Conservation (phyloP, 2,329 filamentous ascomycete genomes). For the Cordyceps militaris region DNA sequence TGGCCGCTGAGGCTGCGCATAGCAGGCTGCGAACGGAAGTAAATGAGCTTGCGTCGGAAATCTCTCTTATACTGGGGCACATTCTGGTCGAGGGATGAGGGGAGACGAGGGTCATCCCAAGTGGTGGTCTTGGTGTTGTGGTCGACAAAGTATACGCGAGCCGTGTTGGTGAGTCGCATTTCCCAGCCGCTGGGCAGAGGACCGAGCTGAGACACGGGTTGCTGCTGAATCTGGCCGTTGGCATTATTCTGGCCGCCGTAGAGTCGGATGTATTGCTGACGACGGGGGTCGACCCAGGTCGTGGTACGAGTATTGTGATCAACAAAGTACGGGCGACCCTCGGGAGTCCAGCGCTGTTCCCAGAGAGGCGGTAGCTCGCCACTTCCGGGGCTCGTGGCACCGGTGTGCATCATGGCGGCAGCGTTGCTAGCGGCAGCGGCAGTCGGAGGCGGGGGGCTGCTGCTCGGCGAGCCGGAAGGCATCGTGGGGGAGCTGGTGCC, state of each 20-base stretch:
- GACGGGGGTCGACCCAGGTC: conserved; percentile 94
- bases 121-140: conserved; percentile 99
- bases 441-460: conserved; percentile 23
- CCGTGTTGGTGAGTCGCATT: conserved; percentile 98
- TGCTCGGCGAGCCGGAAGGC: conserved; percentile 42
- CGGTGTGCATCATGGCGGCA: conserved; percentile 87
- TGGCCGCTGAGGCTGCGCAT: conserved; percentile 93
- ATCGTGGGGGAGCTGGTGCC: conserved; percentile 86
- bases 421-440: conserved; percentile 42
- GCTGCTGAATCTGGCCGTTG: conserved; percentile 86
- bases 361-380: conserved; percentile 92
- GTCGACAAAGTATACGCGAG: conserved; percentile 96
- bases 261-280: conserved; percentile 98
- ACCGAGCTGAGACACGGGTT: conserved; percentile 93
- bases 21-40: conserved; percentile 96
- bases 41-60: conserved; percentile 95
- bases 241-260: conserved; percentile 82
- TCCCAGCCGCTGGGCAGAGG: conserved; percentile 97
- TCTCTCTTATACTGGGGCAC: conserved; percentile 99
- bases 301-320: conserved; percentile 98
- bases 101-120: conserved; percentile 93
- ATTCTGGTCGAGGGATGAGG: conserved; percentile 94
- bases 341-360: conserved; percentile 93
- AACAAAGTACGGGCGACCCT: conserved; percentile 93
- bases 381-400: conserved; percentile 83